phyloP scores from a whole-genome alignment of 2,329 filamentous ascomycete species.

The Ramularia collo-cygni region DNA sequence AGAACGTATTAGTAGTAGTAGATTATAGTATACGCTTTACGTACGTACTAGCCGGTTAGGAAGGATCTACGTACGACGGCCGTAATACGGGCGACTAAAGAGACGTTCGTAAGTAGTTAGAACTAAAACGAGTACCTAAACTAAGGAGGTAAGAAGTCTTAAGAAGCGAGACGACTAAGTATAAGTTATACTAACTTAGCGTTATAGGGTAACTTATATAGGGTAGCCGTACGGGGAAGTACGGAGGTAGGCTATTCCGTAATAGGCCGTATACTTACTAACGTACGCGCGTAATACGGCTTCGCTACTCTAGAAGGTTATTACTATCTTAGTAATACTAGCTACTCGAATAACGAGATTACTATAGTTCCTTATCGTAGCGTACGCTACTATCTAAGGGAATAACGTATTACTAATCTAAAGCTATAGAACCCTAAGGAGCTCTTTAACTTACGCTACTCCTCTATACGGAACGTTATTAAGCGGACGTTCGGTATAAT shows the following conservation, averaged over 20 bases:
- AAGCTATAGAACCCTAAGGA: background rate
- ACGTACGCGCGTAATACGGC: background rate
- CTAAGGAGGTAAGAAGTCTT: no score
- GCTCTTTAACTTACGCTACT: no score
- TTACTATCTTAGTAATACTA: background rate
- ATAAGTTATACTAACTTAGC: no score
- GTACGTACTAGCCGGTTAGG: conserved; percentile 1
- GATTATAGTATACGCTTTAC: conserved; percentile 3
- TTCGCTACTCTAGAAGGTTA: background rate
- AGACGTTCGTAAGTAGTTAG: no score
- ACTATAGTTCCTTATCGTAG: background rate
- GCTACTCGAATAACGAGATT: background rate
- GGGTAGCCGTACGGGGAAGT: no score
- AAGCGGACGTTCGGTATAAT: no score
- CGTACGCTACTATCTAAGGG: conserved; percentile 1
- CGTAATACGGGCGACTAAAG: no score
- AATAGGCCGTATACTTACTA: background rate
- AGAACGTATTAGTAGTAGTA: conserved; percentile 1
- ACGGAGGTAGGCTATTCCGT: no score
- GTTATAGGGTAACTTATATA: no score
- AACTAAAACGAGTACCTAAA: no score
- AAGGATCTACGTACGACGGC: conserved; percentile 2
- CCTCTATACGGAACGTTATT: no score
- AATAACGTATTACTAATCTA: background rate
- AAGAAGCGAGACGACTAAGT: no score